Evolutionary conservation across 2,329 filamentous ascomycete genomes (phyloP), one percentile per base, ranked within the genome.

Genomic region (Ophiostoma piceae): DNA sequence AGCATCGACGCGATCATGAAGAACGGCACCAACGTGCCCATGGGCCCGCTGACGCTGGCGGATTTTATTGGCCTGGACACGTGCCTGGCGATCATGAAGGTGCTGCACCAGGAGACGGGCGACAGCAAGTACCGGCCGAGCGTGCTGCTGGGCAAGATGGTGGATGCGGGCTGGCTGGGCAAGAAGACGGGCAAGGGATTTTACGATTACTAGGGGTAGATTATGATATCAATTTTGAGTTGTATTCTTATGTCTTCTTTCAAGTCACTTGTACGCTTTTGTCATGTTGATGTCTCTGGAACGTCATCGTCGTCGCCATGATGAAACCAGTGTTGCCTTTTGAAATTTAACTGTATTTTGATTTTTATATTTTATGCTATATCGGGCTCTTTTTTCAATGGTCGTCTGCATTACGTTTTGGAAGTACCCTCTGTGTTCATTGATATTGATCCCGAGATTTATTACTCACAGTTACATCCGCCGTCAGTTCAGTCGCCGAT

Each of bases 1-100:
- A 91, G 94, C 73, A 99, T 99, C 74, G 95, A 99, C 77, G 89
- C 86, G 74, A 99, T 99, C 76, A 99, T 99, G 95, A 98, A 97
- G 86, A 97, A 97, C 75, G 95, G 95, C 66, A 99, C 95, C 29
- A 97, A 97, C 77, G 95, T 99, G 57, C 95, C 95, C 32, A 99
- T 99, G 95, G 95, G 95, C 0, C 95, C 95, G 11, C 83, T 99
- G 74, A 90, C 93, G 76, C 82, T 99, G 75, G 95, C 95, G 2
- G 95, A 99, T 79, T 99, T 99, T 77, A 98, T 99, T 76, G 95
- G 95, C 8, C 84, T 99, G 64, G 95, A 99, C 78, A 99, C 95
- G 0, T 99, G 95, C 77, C 82, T 98, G 72, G 89, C 94, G 29
- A 99, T 99, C 76, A 99, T 99, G 95, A 93, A 91, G 80, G 95